Evolutionary conservation across 2,329 filamentous ascomycete genomes (phyloP).

Genomic region (Botryotinia convoluta): DNA sequence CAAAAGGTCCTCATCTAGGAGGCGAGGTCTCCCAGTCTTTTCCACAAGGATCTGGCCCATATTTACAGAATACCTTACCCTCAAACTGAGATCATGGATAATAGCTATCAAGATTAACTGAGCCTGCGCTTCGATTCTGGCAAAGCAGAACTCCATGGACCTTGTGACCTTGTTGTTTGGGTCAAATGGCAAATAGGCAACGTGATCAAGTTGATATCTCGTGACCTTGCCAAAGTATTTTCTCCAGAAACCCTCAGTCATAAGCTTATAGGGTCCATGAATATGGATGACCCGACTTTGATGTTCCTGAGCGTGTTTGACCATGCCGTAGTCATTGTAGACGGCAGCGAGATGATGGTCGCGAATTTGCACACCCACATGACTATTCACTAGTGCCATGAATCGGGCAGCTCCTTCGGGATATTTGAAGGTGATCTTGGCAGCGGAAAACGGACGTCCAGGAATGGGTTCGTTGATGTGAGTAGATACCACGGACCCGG

Average conservation of each 20-base stretch:
- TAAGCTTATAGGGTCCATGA: not conserved
- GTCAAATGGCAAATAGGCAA: not conserved
- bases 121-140: conserved; percentile 23
- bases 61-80: not conserved
- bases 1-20: too few species aligned
- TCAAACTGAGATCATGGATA: not conserved
- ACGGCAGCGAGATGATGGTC: not conserved
- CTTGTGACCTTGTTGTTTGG: not conserved
- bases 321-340: not conserved
- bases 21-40: not conserved
- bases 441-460: not conserved
- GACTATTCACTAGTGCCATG: not conserved
- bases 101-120: conserved; percentile 10
- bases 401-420: not conserved
- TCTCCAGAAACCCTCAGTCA: not conserved
- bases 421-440: not conserved
- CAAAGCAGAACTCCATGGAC: conserved; percentile 21
- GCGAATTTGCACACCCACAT: not conserved
- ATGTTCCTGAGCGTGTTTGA: not conserved
- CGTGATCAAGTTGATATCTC: not conserved
- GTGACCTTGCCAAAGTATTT: not conserved
- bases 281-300: not conserved
- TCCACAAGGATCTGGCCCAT: conserved; percentile 13
- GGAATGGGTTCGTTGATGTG: not conserved
- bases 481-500: not conserved